These are phyloP conservation scores for Evernia prunastri DNA, from an alignment of 495 filamentous ascomycete genomes.

Conservation along the genomic window DNA sequence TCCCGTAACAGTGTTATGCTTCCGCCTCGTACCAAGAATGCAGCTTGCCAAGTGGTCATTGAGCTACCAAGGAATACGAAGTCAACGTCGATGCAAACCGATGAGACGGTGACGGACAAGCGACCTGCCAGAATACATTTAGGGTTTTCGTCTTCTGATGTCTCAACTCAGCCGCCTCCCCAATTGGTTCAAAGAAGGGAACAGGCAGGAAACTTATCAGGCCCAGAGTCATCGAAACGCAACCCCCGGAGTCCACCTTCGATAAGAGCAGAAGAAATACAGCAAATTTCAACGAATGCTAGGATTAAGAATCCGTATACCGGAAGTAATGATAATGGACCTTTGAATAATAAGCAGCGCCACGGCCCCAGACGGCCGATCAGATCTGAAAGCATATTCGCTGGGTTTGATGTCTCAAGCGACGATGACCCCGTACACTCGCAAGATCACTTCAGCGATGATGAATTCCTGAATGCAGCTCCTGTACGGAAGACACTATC, in stretches of 20 bases:
- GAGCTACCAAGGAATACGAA: conserved; percentile 33
- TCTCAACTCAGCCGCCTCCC: conserved; percentile 51
- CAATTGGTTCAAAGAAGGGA: conserved; percentile 37
- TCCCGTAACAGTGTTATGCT: conserved; percentile 53
- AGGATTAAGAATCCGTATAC: conserved; percentile 57
- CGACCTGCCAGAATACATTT: conserved; percentile 66
- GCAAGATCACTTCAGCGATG: conserved; percentile 50
- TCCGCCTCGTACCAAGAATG: conserved; percentile 58
- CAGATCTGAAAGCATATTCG: conserved; percentile 76
- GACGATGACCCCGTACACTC: conserved; percentile 41
- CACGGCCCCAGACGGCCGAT: conserved; percentile 61
- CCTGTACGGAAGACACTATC: conserved; percentile 49
- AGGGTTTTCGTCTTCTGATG: conserved; percentile 68
- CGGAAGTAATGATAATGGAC: conserved; percentile 78
- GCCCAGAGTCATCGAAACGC: conserved; percentile 11
- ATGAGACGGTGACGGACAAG: conserved; percentile 74
- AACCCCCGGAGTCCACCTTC: conserved; percentile 14
- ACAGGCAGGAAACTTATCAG: conserved; percentile 19
- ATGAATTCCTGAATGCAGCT: conserved; percentile 56
- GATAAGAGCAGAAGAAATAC: conserved; percentile 4
- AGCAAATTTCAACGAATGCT: conserved; percentile 14
- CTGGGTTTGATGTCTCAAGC: conserved; percentile 64
- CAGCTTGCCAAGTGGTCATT: conserved; percentile 47
- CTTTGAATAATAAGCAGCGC: conserved; percentile 52
- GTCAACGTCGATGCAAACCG: conserved; percentile 71